Conservation (phyloP, 2,329 filamentous ascomycete genomes). For the Colletotrichum sidae region DNA sequence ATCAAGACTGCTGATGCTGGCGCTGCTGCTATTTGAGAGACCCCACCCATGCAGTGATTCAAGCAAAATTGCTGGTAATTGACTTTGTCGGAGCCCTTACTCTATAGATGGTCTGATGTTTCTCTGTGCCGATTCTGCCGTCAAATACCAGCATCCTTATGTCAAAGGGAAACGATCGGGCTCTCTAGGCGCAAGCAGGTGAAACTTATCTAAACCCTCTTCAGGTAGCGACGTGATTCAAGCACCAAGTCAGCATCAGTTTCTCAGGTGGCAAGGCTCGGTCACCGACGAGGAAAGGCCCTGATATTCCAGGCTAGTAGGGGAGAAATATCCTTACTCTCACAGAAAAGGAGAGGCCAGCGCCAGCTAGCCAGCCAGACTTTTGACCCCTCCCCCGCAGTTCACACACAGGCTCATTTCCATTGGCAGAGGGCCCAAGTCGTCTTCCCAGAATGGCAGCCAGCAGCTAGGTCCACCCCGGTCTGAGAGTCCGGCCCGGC, state of each 20-base stretch:
- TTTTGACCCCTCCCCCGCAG: slow-evolving; percentile 19
- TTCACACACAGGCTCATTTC: background rate
- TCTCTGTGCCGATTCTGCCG: too few species aligned
- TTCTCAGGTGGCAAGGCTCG: slow-evolving; percentile 2
- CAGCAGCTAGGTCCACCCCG: slow-evolving; percentile 23
- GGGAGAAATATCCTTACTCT: too few species aligned
- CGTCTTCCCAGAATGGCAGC: slow-evolving; percentile 28
- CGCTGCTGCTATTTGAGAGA: too few species aligned
- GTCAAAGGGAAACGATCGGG: too few species aligned
- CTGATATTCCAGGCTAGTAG: background rate
- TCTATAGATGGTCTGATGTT: too few species aligned
- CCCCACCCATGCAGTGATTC: too few species aligned
- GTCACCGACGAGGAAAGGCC: slow-evolving; percentile 8
- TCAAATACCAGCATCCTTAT: too few species aligned
- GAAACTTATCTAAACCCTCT: slow-evolving; percentile 6
- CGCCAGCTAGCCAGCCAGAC: too few species aligned
- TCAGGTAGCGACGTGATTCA: background rate
- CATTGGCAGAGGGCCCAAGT: slow-evolving; percentile 10
- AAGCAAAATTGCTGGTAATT: too few species aligned
- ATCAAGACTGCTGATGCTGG: too few species aligned
- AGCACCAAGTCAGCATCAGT: background rate
- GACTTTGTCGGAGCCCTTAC: too few species aligned
- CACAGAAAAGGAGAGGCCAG: too few species aligned
- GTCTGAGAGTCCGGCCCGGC: slow-evolving; percentile 24
- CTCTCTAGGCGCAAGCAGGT: background rate